A percentile compares a stretch with the other conserved stretches of the same genome.
These are phyloP conservation scores for Flagelloscypha sp. DNA, from an alignment of 768 basidiomycete species.

Conservation along the genomic window DNA sequence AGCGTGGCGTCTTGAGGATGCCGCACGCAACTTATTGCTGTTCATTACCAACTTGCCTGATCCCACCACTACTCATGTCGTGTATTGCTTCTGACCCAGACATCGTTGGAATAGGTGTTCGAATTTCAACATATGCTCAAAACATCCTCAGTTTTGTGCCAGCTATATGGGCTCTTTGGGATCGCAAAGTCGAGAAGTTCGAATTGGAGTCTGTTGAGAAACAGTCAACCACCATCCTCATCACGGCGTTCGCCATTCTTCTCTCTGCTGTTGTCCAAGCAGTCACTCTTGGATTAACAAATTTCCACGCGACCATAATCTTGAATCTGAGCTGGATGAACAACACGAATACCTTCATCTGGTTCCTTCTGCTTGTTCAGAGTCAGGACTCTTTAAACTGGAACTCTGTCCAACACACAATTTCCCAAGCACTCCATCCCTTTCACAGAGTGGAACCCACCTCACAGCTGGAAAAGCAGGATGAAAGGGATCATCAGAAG, in stretches of 20 bases:
- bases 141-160: background rate
- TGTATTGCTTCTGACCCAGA: too few species aligned
- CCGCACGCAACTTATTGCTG: too few species aligned
- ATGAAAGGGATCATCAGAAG: too few species aligned
- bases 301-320: conserved; percentile 2
- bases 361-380: background rate
- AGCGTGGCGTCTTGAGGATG: too few species aligned
- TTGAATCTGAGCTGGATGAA: conserved; percentile 6
- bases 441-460: too few species aligned
- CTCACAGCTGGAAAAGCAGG: too few species aligned
- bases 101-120: conserved; percentile 6
- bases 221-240: background rate
- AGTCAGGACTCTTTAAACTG: background rate
- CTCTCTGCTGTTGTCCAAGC: conserved; percentile 4
- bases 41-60: too few species aligned
- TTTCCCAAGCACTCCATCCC: background rate
- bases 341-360: background rate
- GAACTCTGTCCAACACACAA: background rate
- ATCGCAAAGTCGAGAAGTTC: background rate
- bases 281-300: background rate
- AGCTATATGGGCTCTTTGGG: background rate
- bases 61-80: too few species aligned
- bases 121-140: conserved; percentile 5
- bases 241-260: conserved; percentile 4
- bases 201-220: background rate